These are phyloP conservation scores for Adansonia digitata DNA, from an alignment of 345 rosid species.

Conservation along the genomic window DNA sequence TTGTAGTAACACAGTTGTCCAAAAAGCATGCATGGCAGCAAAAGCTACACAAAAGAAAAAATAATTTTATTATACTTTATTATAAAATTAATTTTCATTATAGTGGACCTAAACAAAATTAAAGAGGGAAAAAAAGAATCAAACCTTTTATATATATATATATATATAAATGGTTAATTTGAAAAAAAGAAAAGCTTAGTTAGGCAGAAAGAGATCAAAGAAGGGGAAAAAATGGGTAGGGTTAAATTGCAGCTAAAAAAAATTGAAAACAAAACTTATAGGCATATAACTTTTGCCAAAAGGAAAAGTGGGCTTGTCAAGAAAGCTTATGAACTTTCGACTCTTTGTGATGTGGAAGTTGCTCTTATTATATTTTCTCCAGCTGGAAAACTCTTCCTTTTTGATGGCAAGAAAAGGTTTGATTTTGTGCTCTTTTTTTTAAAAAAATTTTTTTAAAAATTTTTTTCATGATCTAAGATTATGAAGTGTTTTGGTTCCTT, in stretches of 20 bases:
- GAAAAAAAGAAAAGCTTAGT: background rate
- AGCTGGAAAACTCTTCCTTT: constrained; percentile 27
- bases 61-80: background rate
- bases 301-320: constrained; percentile 31
- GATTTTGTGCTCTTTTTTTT: background rate
- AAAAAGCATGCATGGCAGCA: background rate
- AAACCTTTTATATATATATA: background rate
- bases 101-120: background rate
- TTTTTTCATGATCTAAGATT: background rate
- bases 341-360: constrained; percentile 25
- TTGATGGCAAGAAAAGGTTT: constrained; percentile 24
- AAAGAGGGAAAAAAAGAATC: background rate
- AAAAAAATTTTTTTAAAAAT: background rate
- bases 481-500: background rate
- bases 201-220: background rate
- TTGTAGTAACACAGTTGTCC: background rate
- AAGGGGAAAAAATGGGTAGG: constrained; percentile 11
- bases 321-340: constrained; percentile 33
- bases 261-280: constrained; percentile 18
- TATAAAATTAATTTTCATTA: background rate
- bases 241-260: constrained; percentile 5
- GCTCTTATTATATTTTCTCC: constrained; percentile 27
- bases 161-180: background rate
- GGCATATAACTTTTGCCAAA: constrained; percentile 25
- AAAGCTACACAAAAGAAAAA: background rate